Percentiles rank a stretch among this genome's conserved stretches.
These are phyloP conservation scores for Heterobasidion annosum DNA, from an alignment of 1,284 basidiomycete species.

Conservation along the genomic window DNA sequence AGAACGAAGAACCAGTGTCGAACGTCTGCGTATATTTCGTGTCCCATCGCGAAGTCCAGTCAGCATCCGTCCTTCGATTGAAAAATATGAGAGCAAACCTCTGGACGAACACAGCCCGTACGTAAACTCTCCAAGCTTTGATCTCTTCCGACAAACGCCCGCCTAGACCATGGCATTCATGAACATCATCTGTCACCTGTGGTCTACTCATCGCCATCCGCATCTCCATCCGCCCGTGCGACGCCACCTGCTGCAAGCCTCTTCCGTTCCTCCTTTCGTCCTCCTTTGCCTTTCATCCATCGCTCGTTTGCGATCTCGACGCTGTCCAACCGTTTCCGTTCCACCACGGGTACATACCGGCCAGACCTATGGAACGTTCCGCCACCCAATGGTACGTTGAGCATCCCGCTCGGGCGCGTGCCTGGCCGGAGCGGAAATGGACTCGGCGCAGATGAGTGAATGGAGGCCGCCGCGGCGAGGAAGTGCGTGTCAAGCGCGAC, in stretches of 20 bases:
- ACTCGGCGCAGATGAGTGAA: constrained; percentile 17
- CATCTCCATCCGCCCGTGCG: constrained; percentile 9
- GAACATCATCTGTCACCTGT: not conserved
- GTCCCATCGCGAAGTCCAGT: not conserved
- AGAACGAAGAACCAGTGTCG: too few species aligned
- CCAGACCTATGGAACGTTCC: constrained; percentile 51
- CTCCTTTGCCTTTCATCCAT: constrained; percentile 64
- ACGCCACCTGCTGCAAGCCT: not conserved
- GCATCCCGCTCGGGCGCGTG: constrained; percentile 11
- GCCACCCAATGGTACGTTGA: constrained; percentile 67
- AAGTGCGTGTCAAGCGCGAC: constrained; percentile 58
- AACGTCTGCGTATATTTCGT: too few species aligned
- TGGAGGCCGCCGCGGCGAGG: constrained; percentile 39
- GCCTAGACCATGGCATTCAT: not conserved
- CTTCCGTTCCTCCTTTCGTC: constrained; percentile 19
- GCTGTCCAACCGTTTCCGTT: constrained; percentile 57
- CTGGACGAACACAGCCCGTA: not conserved
- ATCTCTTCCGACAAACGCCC: not conserved
- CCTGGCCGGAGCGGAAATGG: constrained; percentile 7
- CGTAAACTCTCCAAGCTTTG: not conserved
- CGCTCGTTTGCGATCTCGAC: constrained; percentile 71
- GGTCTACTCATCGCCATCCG: constrained; percentile 1
- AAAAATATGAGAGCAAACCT: not conserved
- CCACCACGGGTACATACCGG: constrained; percentile 61
- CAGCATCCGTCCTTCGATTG: not conserved